Percentiles rank a stretch among this genome's conserved stretches.
Evolutionary conservation across 2,329 filamentous ascomycete species (phyloP).

Genomic region (Mollisia scopiformis): DNA sequence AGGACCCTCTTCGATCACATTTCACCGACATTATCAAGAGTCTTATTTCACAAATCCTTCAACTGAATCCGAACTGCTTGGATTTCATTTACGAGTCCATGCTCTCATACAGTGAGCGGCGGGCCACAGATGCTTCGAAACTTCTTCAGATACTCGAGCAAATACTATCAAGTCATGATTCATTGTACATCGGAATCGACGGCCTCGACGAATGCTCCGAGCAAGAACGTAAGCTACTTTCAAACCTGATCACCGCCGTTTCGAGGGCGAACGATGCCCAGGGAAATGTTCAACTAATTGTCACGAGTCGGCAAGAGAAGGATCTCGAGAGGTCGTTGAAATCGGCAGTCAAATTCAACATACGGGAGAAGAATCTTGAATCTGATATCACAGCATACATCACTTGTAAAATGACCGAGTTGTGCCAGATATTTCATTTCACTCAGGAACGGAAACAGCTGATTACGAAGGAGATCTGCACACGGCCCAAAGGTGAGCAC

Average conservation of each 20-base stretch:
- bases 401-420: background rate
- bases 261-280: background rate
- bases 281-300: background rate
- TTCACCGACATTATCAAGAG: background rate
- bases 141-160: background rate
- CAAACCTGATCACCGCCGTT: background rate
- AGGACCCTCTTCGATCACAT: background rate
- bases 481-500: background rate
- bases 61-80: background rate
- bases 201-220: background rate
- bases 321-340: background rate
- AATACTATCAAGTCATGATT: background rate
- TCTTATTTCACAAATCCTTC: background rate
- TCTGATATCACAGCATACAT: background rate
- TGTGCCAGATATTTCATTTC: background rate
- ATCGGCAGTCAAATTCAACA: background rate
- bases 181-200: background rate
- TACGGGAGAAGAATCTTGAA: background rate
- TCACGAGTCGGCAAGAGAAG: background rate
- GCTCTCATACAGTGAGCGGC: background rate
- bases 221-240: background rate
- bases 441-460: background rate
- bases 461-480: background rate
- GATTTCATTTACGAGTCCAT: background rate
- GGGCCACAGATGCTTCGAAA: background rate